Evolutionary conservation across 805 yeast species (phyloP), one percentile per base, ranked within the genome.

Genomic region (Ogataea pignaliae): DNA sequence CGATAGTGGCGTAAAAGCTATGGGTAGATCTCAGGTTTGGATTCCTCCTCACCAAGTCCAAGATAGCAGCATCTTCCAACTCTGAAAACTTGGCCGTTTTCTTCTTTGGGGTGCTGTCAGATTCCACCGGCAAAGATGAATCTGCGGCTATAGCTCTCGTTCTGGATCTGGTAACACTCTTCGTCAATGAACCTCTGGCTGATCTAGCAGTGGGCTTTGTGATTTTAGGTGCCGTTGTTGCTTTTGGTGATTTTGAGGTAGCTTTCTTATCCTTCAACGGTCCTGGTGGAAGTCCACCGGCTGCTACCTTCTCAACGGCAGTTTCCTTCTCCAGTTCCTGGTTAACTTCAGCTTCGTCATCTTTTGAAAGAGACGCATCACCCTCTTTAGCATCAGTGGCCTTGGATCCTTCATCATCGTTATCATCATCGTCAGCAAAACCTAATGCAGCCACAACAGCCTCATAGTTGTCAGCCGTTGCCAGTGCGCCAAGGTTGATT

Each of bases 1-100:
- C 80, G 53, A 86, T 77, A 46, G 75, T 79, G 36, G 78, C 78
- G 54, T 73, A 85, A 40, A 85, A 74, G 40, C 76, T 74, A 57
- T 84, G 90, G 13, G 88, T 79, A 10, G 85, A 81, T 54, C 90
- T 71, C 51, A 75, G 66, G 26, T 77, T 68, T 2, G 93, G 90
- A 55, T 83, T 76, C 58, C 75, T 72, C 52, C 91, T 71, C 15
- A 85, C 81, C 48, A 78, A 76, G 52, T 84, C 87, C 48, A 85
- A 59, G 41, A 85, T 84, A 36, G 73, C 75, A 37, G 70, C 76
- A 63, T 85, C 95, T 53, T 86, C 87, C 44, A 71, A 77, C 4
- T 66, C 68, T 4, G 83, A 81, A 64, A 84, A 85, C 37, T 75
- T 73, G 42, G 72, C 50, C 10, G 66, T 54, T 37, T 53, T 53